Percentiles rank a stretch among this genome's conserved stretches.
Evolutionary conservation across 1,284 basidiomycete genomes (phyloP).

Genomic region (Boletus nobilissimus): DNA sequence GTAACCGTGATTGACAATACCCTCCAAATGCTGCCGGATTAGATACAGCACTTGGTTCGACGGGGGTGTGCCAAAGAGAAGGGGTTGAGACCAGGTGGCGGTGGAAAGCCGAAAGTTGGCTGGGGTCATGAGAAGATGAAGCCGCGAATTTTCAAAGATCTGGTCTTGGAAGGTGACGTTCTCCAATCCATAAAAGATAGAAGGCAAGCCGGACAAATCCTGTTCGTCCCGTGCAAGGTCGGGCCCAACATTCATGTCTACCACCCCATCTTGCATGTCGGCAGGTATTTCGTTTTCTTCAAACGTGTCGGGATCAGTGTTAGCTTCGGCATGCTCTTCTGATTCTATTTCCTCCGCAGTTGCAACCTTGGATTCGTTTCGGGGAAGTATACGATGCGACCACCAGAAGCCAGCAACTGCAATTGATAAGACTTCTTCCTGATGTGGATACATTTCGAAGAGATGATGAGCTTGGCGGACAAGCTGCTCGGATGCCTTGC

Average conservation of each 20-base stretch:
- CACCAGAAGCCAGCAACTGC: too few species aligned
- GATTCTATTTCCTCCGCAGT: not conserved
- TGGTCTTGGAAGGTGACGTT: not conserved
- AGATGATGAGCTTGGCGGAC: too few species aligned
- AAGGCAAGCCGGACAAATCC: not conserved
- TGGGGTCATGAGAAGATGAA: not conserved
- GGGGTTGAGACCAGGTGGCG: not conserved
- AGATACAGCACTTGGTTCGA: not conserved
- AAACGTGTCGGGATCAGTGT: not conserved
- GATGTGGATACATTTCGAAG: too few species aligned
- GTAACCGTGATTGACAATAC: not conserved
- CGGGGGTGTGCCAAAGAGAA: not conserved
- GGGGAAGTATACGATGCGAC: too few species aligned
- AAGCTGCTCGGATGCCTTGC: not conserved
- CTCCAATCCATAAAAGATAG: not conserved
- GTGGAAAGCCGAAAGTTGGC: not conserved
- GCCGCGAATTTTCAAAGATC: not conserved
- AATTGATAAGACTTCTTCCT: too few species aligned
- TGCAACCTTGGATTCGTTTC: not conserved
- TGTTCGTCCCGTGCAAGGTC: too few species aligned
- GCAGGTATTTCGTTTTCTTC: not conserved
- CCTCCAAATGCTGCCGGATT: not conserved
- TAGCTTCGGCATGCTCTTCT: not conserved
- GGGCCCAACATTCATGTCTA: too few species aligned
- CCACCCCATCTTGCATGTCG: too few species aligned